Evolutionary conservation across 148 eudicot species (phyloP), one percentile per base, ranked within the genome.

Genomic region (Rhododendron williamsianum): DNA sequence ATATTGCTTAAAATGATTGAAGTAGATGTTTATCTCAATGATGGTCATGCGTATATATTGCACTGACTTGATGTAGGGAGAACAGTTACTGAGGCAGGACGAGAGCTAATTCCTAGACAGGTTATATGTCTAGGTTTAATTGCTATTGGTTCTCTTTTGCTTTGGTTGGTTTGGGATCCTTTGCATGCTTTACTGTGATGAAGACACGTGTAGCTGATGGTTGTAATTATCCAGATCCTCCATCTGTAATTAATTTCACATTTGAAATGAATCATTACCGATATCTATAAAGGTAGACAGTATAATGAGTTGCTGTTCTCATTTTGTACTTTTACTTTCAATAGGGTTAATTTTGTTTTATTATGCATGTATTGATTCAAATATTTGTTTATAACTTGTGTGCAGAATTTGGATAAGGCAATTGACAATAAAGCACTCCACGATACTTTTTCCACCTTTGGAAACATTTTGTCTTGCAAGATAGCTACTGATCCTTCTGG

Each of bases 391-490:
- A 67, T 11, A 6, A 16, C 82, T 69, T 76, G 67, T n/a, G 38
- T 43, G 72, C 92, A 93, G 95, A 93, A 91, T 83, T 87, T 93
- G 93, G 95, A 93, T 86, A 93, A 91, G 81, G 36, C 92, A 56
- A 89, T 93, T 87, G 95, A 91, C 76, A 91, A 90, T 92, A 93
- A 93, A 81, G 93, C 92, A 2, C 86, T 93, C 63, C 93, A 93
- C 76, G 95, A 93, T 78, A 91, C 95, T 11, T 93, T 93, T 83
- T 91, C 95, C 9, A 86, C 90, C 80, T 93, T 93, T 85, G 95
- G 95, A 5, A 91, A 81, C 90, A 93, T 93, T 73, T 92, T 93
- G 58, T 93, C 95, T 49, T 91, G 95, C 89, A 93, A 93, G 89
- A 91, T 93, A 52, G 95, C 95, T 33, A 91, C 93, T 11, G 95